phyloP scores from a whole-genome alignment of 257 asterid genomes.

The Petunia secreta region DNA sequence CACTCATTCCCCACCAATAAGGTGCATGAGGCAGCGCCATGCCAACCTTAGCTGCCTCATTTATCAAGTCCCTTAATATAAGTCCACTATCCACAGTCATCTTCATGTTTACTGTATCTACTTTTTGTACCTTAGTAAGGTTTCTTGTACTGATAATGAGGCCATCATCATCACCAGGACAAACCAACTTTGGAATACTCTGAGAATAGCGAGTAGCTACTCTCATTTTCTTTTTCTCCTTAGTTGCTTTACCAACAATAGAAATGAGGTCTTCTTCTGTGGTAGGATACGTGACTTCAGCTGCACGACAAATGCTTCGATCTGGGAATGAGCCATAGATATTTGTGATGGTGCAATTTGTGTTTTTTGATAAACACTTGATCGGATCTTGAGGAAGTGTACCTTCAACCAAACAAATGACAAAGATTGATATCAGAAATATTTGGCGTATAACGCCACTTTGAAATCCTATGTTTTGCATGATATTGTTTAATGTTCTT shows the following conservation, averaged over 20 bases:
- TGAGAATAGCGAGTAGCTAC: constrained; percentile 64
- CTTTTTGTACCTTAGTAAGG: constrained; percentile 34
- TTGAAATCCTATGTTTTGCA: too few species aligned
- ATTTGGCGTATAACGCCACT: too few species aligned
- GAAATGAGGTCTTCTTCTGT: constrained; percentile 55
- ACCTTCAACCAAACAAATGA: constrained; percentile 14
- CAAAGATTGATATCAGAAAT: too few species aligned
- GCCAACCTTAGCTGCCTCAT: constrained; percentile 42
- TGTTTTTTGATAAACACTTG: constrained; percentile 35
- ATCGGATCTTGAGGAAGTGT: constrained; percentile 65
- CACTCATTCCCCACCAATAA: constrained; percentile 77
- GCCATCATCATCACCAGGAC: constrained; percentile 59
- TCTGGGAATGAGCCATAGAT: constrained; percentile 63
- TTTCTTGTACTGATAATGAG: constrained; percentile 56
- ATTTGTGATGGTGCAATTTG: constrained; percentile 67
- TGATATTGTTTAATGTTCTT: background rate
- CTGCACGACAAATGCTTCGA: constrained; percentile 54
- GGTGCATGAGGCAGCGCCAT: constrained; percentile 67
- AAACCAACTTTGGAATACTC: constrained; percentile 67
- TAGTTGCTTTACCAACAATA: constrained; percentile 49
- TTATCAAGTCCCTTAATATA: constrained; percentile 50
- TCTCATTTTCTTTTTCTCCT: constrained; percentile 41
- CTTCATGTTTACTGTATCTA: constrained; percentile 40
- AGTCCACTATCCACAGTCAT: constrained; percentile 68
- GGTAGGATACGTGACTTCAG: constrained; percentile 48